Evolutionary conservation across 2,329 filamentous ascomycete genomes (phyloP).

Genomic region (Trichophyton simii): DNA sequence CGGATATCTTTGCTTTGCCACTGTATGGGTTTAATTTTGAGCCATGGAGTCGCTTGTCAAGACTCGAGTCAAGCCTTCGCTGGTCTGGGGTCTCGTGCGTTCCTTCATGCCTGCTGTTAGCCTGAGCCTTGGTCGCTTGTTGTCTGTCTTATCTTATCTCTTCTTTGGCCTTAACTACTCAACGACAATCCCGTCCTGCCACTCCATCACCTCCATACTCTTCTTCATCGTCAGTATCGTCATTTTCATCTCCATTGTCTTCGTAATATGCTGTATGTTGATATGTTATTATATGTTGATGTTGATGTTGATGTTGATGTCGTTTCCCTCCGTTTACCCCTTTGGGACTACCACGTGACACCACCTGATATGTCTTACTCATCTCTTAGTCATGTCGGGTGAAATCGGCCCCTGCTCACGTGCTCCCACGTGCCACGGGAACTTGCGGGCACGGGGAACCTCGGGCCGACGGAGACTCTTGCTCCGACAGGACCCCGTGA

Average conservation of each 20-base stretch:
- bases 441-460: not conserved
- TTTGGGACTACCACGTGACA: not conserved
- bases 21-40: not conserved
- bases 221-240: too few relatives aligned
- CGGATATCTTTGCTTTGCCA: not conserved
- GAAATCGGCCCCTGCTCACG: not conserved
- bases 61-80: not conserved
- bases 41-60: not conserved
- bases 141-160: too few relatives aligned
- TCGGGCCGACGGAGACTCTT: conserved; percentile 1
- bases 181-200: too few relatives aligned
- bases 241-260: not conserved
- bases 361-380: not conserved
- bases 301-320: not conserved
- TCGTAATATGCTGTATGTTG: not conserved
- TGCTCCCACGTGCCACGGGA: not conserved
- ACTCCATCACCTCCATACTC: too few relatives aligned
- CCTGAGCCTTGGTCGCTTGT: not conserved
- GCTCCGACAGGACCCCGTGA: not conserved
- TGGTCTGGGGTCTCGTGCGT: not conserved
- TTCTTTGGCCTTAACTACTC: too few relatives aligned
- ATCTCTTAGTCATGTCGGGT: not conserved
- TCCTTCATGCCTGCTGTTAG: not conserved
- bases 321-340: not conserved
- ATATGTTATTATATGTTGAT: too few relatives aligned